Evolutionary conservation across 768 basidiomycete species (phyloP).

Genomic region (Amylocystis lapponica): DNA sequence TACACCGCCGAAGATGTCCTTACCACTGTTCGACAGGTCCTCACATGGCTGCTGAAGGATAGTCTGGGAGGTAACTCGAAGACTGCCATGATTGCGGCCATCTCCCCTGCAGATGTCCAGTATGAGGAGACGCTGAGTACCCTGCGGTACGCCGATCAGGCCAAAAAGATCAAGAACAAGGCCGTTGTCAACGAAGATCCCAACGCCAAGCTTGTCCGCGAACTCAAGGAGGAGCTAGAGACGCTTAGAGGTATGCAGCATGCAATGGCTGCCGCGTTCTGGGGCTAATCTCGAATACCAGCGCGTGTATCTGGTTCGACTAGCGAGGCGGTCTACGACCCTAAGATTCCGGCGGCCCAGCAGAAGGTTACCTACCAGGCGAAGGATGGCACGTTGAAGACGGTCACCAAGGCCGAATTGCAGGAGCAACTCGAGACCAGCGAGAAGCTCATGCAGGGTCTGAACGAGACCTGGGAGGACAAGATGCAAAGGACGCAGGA

Average conservation of each 20-base stretch:
- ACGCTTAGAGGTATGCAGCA: slow-evolving; percentile 66
- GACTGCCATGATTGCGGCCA: slow-evolving; percentile 99
- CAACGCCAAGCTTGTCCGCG: slow-evolving; percentile 96
- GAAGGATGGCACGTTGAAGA: slow-evolving; percentile 90
- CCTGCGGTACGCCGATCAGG: slow-evolving; percentile 95
- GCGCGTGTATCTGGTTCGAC: slow-evolving; percentile 69
- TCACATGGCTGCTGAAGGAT: slow-evolving; percentile 98
- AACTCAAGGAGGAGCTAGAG: slow-evolving; percentile 97
- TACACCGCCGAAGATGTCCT: background rate
- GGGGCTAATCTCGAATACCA: slow-evolving; percentile 19
- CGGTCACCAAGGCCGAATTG: slow-evolving; percentile 93
- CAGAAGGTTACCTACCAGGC: slow-evolving; percentile 94
- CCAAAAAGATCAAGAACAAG: slow-evolving; percentile 99
- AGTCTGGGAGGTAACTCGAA: slow-evolving; percentile 95
- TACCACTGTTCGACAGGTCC: too few relatives aligned
- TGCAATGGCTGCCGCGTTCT: slow-evolving; percentile 10
- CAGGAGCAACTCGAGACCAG: slow-evolving; percentile 95
- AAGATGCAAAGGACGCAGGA: slow-evolving; percentile 88
- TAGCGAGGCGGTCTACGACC: slow-evolving; percentile 77
- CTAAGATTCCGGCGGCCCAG: slow-evolving; percentile 84
- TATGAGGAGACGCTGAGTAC: slow-evolving; percentile 98
- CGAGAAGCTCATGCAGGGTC: slow-evolving; percentile 90
- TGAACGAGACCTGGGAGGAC: slow-evolving; percentile 97
- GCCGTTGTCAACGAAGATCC: slow-evolving; percentile 99
- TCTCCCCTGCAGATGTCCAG: slow-evolving; percentile 81